Base-by-base conservation (phyloP, 768 basidiomycete genomes). In the Hypholoma fasciculare region DNA sequence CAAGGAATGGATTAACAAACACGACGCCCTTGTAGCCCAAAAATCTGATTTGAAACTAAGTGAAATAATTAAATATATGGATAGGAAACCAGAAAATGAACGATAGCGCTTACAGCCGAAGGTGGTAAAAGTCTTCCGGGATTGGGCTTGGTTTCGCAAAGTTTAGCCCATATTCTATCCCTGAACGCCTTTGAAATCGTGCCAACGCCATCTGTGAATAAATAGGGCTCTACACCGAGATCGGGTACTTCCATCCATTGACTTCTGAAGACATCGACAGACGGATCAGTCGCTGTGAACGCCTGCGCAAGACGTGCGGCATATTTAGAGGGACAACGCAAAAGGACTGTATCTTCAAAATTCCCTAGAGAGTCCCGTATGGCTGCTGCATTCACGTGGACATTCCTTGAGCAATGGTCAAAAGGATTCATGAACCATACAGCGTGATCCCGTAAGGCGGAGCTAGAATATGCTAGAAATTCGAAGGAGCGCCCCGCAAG, bases 21-120 rank as follows among this genome's bases (percentile, higher is more conserved):
- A 94, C 88, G 20, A 94, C 83, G 0, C 93, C 94, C 69, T 95
- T 95, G 72, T 79, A 92, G 19, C 90, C 92, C 49, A 94, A 69
- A 67, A 94, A 89, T 47, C 93, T 85, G 50, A 94, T 92, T 73
- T 90, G 90, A 68, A 86, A 89, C 81, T 89, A 53, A 23, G n/a
- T 23, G 44, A 23, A 36, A 58, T 46, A 16, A 3, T 3, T 47
- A 49, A 36, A 54, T 38, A 64, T 42, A 36, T 52, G 42, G 23
- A 4, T 23, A 36, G 27, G 8, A 47, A 48, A 52, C 49, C 49
- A 23, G 37, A 16, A 20, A 17, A 14, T 44, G 1, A 11, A 14
- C 14, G 43, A 43, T 7, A 47, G 53, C n/a, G 13, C 23, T 73
- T 62, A 90, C 89, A 4, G 83, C 89, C 44, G 82, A 83, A 13